Evolutionary conservation across 2,329 filamentous ascomycete species (phyloP).

Genomic region (Paradendryphiella salina): DNA sequence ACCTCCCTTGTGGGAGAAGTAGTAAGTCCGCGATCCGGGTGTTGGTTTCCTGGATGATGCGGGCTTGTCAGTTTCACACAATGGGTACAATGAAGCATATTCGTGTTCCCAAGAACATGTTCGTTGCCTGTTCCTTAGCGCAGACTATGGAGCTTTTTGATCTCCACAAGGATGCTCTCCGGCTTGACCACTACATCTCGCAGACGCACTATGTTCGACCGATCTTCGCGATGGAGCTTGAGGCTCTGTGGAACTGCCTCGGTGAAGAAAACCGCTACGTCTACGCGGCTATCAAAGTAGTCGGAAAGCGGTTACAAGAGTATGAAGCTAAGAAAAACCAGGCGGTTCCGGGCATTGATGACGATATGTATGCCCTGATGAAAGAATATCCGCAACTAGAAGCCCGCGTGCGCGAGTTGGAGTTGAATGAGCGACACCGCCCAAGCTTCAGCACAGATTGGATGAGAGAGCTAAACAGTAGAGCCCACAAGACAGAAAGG

Average conservation of each 20-base stretch:
- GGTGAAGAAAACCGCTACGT: slow-evolving; percentile 24
- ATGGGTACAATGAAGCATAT: slow-evolving; percentile 20
- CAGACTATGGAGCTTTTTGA: slow-evolving; percentile 22
- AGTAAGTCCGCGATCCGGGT: slow-evolving; percentile 21
- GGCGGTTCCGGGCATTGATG: not conserved
- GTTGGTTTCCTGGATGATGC: slow-evolving; percentile 31
- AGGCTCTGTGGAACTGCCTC: slow-evolving; percentile 28
- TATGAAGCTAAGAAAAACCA: not conserved
- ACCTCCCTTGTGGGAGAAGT: slow-evolving; percentile 12
- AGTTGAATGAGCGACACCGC: slow-evolving; percentile 14
- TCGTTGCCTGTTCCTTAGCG: slow-evolving; percentile 29
- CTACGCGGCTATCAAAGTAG: slow-evolving; percentile 22
- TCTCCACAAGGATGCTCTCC: slow-evolving; percentile 24
- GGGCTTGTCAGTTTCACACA: slow-evolving; percentile 20
- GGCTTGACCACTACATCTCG: slow-evolving; percentile 22
- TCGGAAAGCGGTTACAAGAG: slow-evolving; percentile 2
- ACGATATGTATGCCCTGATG: slow-evolving; percentile 12
- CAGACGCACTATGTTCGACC: slow-evolving; percentile 18
- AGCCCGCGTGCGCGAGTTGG: slow-evolving; percentile 12
- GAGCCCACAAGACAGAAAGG: not conserved
- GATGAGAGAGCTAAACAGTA: not conserved
- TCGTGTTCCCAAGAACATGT: slow-evolving; percentile 19
- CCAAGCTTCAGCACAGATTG: slow-evolving; percentile 17
- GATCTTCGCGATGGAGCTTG: slow-evolving; percentile 20
- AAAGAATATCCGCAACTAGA: slow-evolving; percentile 8